Evolutionary conservation across 192 early-diverging fungal species (phyloP).

Genomic region (Anaeromyces robustus): DNA sequence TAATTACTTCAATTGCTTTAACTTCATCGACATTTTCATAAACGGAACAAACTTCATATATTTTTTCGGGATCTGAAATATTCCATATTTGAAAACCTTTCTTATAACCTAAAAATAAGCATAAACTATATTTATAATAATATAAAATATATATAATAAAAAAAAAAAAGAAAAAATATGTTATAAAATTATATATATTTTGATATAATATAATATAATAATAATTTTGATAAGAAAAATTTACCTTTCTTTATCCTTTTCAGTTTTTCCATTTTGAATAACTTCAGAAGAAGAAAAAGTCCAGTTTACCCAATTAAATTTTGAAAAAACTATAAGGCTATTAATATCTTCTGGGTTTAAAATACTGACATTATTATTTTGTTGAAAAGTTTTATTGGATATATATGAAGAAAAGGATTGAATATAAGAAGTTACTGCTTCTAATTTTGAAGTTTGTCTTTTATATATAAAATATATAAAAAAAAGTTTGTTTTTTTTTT

Average conservation of each 20-base stretch:
- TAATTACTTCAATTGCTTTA: conserved; percentile 26
- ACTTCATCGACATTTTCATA: conserved; percentile 27
- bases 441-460: neutral
- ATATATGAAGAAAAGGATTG: neutral
- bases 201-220: too few relatives aligned
- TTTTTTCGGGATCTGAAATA: conserved; percentile 41
- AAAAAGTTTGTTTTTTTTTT: too few relatives aligned
- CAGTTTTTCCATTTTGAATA: neutral
- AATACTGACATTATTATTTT: neutral
- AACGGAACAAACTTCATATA: conserved; percentile 48
- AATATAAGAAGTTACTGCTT: neutral
- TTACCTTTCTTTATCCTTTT: neutral
- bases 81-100: conserved; percentile 68
- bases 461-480: neutral
- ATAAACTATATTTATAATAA: neutral
- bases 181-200: too few relatives aligned
- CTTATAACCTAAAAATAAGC: neutral
- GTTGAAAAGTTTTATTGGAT: neutral
- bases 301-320: neutral
- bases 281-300: too few relatives aligned
- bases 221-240: too few relatives aligned
- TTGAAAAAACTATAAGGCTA: neutral
- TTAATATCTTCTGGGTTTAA: neutral
- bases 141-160: too few relatives aligned
- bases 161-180: too few relatives aligned